A percentile compares a stretch with the other conserved stretches of the same genome.
These are phyloP conservation scores for Eimeria falciformis DNA, from an alignment of 169 alveolate genomes.

Conservation along the genomic window DNA sequence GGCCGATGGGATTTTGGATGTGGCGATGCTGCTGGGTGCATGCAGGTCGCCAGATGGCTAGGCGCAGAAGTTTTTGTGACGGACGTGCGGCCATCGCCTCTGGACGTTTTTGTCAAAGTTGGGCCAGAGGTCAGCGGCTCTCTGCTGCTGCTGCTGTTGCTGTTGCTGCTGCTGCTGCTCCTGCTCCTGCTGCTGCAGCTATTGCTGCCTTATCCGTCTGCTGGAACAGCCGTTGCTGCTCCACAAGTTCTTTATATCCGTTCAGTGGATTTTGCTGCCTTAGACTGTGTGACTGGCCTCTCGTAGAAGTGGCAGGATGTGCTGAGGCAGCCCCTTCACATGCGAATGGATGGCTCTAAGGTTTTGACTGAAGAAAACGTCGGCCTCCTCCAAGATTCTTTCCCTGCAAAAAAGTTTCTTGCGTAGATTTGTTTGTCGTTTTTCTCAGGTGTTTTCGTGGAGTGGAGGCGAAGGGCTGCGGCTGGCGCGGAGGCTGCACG, in stretches of 20 bases:
- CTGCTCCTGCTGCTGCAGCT: not conserved
- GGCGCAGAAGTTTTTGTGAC: constrained; percentile 86
- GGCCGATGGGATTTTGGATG: not conserved
- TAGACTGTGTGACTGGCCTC: too few species aligned
- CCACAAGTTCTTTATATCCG: not conserved
- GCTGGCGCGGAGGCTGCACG: constrained; percentile 56
- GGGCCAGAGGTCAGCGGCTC: constrained; percentile 46
- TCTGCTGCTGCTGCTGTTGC: not conserved
- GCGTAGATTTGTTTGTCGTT: not conserved
- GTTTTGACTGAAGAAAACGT: too few species aligned
- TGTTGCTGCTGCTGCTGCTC: not conserved
- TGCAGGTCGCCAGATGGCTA: constrained; percentile 84
- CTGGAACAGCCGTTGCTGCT: not conserved
- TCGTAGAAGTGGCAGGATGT: too few species aligned
- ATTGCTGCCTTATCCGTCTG: too few species aligned
- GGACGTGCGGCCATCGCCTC: constrained; percentile 86
- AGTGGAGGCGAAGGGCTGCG: constrained; percentile 44
- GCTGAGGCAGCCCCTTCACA: too few species aligned
- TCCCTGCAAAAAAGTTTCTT: too few species aligned
- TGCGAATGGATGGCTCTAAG: too few species aligned
- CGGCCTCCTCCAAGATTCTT: too few species aligned
- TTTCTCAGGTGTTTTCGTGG: constrained; percentile 49
- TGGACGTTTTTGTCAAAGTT: constrained; percentile 78
- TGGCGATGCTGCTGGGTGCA: not conserved
- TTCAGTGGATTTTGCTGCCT: too few species aligned